Conservation (phyloP, 768 basidiomycete genomes). For the Amanita inopinata region DNA sequence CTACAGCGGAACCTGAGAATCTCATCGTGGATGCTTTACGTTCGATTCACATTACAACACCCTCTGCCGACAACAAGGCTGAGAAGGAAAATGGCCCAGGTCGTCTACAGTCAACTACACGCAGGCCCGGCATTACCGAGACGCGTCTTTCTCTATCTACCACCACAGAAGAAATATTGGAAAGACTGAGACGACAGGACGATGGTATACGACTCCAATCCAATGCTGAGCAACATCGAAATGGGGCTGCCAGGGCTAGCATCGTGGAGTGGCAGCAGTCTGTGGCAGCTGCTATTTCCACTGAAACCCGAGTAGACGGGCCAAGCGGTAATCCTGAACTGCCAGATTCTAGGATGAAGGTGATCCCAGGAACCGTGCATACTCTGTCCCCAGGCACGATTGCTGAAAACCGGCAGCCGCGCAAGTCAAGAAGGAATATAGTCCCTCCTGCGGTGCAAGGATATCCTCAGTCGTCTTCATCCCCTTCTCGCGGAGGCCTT, state of each 20-base stretch:
- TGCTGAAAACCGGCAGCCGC: too few relatives aligned
- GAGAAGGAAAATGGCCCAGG: neutral
- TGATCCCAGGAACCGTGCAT: neutral
- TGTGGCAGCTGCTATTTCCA: slow-evolving; percentile 1
- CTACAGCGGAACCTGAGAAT: neutral
- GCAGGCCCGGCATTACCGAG: neutral
- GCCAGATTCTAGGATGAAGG: neutral
- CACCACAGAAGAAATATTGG: slow-evolving; percentile 4
- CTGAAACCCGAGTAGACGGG: neutral
- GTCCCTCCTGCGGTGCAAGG: too few relatives aligned
- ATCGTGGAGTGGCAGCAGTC: slow-evolving; percentile 5
- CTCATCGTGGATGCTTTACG: slow-evolving; percentile 32
- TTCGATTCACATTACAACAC: slow-evolving; percentile 32
- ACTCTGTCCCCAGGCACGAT: too few relatives aligned
- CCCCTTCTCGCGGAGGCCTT: slow-evolving; percentile 12
- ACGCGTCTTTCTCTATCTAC: slow-evolving; percentile 7
- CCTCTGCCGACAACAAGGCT: neutral
- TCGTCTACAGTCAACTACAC: neutral
- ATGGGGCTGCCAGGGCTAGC: neutral
- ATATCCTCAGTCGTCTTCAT: slow-evolving; percentile 10
- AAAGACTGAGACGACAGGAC: slow-evolving; percentile 5
- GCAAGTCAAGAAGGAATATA: too few relatives aligned
- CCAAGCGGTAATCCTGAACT: neutral
- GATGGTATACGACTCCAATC: neutral
- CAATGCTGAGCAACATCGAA: neutral